Conservation (phyloP, 1,139 yeast genomes). For the Suhomyces choctaworum region DNA sequence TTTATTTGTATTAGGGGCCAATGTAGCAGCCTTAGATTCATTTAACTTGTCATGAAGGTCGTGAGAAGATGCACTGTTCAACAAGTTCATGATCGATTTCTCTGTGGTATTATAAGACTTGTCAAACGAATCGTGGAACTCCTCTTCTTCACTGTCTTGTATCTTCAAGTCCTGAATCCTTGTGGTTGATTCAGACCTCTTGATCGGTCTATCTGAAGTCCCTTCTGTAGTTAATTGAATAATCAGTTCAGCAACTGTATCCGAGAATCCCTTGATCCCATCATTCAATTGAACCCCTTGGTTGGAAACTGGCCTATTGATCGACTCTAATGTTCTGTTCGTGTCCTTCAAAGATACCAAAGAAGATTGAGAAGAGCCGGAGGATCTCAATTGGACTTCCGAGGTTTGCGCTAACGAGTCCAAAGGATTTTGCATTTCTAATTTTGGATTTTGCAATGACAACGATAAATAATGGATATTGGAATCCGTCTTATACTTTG, state of each 20-base stretch:
- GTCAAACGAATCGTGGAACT: constrained; percentile 38
- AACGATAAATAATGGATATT: constrained; percentile 41
- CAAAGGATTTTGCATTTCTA: constrained; percentile 35
- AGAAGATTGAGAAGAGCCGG: constrained; percentile 48
- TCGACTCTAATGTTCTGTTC: constrained; percentile 36
- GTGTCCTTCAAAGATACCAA: constrained; percentile 42
- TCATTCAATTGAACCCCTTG: constrained; percentile 42
- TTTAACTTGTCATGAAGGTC: constrained; percentile 10
- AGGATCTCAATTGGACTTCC: constrained; percentile 36
- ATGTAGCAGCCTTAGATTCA: neutral
- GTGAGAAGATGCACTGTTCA: constrained; percentile 23
- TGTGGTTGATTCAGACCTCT: constrained; percentile 3
- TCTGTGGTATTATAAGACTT: constrained; percentile 42
- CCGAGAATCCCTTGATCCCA: constrained; percentile 48
- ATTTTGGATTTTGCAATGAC: constrained; percentile 29
- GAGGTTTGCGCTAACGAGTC: constrained; percentile 32
- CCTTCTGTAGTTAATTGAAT: constrained; percentile 19
- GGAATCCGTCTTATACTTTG: constrained; percentile 29
- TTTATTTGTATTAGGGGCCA: neutral
- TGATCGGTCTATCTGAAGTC: constrained; percentile 1
- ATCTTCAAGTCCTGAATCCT: constrained; percentile 8
- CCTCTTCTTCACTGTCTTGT: constrained; percentile 19
- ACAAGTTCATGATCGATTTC: constrained; percentile 44
- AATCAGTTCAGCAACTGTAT: constrained; percentile 39
- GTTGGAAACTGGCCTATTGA: constrained; percentile 22